phyloP scores from a whole-genome alignment of 1,139 yeast genomes.

The Tardiomyces blankii region DNA sequence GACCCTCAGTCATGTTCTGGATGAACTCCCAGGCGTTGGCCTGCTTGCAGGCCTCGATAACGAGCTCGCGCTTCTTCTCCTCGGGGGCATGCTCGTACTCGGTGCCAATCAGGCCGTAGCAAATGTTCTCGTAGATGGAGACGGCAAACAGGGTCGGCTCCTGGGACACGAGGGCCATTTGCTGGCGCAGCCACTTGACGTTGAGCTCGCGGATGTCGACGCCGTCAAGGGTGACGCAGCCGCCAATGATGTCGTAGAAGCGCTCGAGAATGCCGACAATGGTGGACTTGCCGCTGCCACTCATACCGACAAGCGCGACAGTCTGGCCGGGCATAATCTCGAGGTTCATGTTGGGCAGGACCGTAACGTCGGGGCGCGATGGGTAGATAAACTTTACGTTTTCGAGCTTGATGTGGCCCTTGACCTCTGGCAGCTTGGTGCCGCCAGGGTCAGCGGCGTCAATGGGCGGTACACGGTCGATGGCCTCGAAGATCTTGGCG shows the following conservation, averaged over 20 bases:
- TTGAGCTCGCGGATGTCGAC: constrained; percentile 51
- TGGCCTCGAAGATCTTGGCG: constrained; percentile 30
- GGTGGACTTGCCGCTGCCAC: constrained; percentile 90
- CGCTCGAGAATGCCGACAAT: constrained; percentile 63
- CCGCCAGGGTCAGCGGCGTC: constrained; percentile 24
- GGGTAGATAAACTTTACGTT: constrained; percentile 74
- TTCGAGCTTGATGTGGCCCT: constrained; percentile 48
- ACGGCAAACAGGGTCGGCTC: constrained; percentile 79
- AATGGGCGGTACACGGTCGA: constrained; percentile 30
- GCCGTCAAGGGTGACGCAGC: constrained; percentile 59
- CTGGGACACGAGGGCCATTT: constrained; percentile 80
- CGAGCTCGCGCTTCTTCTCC: constrained; percentile 22
- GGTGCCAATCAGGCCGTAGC: constrained; percentile 55
- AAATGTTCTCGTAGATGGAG: constrained; percentile 65
- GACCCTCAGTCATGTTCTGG: constrained; percentile 27
- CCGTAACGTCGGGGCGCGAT: constrained; percentile 66
- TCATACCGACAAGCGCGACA: constrained; percentile 82
- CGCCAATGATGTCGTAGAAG: constrained; percentile 51
- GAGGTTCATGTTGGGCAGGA: constrained; percentile 56
- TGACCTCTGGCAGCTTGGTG: constrained; percentile 23
- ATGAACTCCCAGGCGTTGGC: constrained; percentile 35
- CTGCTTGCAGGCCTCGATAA: constrained; percentile 27
- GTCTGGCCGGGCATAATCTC: constrained; percentile 59
- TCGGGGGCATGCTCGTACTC: constrained; percentile 35
- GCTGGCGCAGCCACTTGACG: constrained; percentile 58